Evolutionary conservation across 495 filamentous ascomycete genomes (phyloP).

Genomic region (Neurospora sp.): DNA sequence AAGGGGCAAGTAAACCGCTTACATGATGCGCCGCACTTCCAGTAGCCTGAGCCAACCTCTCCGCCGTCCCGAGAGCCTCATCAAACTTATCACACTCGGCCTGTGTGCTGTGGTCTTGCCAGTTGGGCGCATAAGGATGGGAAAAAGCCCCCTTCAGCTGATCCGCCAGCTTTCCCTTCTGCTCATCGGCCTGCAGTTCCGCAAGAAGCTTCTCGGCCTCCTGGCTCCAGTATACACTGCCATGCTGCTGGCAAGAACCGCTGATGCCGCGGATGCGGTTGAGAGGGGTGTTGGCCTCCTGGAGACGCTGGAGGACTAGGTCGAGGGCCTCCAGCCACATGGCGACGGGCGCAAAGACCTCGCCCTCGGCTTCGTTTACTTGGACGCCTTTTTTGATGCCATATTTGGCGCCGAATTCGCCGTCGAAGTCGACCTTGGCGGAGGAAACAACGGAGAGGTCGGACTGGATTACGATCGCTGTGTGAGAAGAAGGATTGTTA

Average conservation of each 20-base stretch:
- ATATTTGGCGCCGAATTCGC: conserved; percentile 67
- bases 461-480: conserved; percentile 70
- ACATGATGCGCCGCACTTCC: conserved; percentile 94
- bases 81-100: conserved; percentile 85
- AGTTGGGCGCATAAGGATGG: conserved; percentile 85
- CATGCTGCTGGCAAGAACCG: conserved; percentile 93
- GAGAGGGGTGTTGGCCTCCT: conserved; percentile 68
- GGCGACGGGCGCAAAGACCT: conserved; percentile 86
- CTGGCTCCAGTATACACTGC: conserved; percentile 80
- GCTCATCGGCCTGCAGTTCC: conserved; percentile 46
- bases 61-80: conserved; percentile 49
- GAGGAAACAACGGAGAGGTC: conserved; percentile 65
- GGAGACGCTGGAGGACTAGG: conserved; percentile 63
- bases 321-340: conserved; percentile 93
- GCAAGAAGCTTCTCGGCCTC: conserved; percentile 58
- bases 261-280: conserved; percentile 69
- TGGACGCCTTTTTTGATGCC: conserved; percentile 80
- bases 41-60: conserved; percentile 63
- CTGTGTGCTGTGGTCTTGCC: conserved; percentile 95
- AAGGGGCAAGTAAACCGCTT: conserved; percentile 21
- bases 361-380: conserved; percentile 66
- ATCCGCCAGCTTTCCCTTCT: conserved; percentile 41
- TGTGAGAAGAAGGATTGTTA: neutral
- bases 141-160: conserved; percentile 68
- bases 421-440: conserved; percentile 66